A percentile compares a stretch with the other conserved stretches of the same genome.
Evolutionary conservation across 1,139 yeast species (phyloP).

Genomic region (Hemisphaericaspora lyxosophila): DNA sequence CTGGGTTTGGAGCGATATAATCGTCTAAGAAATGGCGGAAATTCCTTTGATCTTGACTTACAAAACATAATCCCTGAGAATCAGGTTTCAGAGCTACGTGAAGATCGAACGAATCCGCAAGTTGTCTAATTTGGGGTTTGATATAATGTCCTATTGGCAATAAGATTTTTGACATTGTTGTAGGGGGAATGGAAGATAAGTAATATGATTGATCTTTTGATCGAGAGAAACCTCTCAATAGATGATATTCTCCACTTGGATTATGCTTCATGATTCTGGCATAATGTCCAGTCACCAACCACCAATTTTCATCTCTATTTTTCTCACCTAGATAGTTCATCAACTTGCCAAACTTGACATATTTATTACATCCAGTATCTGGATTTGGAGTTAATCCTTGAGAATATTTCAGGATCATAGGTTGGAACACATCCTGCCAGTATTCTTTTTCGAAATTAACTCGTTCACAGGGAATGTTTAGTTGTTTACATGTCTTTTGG

Average conservation of each 20-base stretch:
- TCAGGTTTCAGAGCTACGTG: conserved; percentile 80
- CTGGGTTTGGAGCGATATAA: conserved; percentile 70
- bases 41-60: conserved; percentile 66
- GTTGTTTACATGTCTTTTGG: conserved; percentile 54
- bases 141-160: conserved; percentile 79
- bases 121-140: conserved; percentile 69
- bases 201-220: conserved; percentile 91
- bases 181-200: conserved; percentile 61
- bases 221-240: conserved; percentile 59
- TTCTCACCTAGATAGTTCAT: conserved; percentile 49
- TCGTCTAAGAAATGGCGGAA: conserved; percentile 77
- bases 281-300: conserved; percentile 96
- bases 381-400: conserved; percentile 91
- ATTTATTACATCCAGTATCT: conserved; percentile 82
- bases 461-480: conserved; percentile 69
- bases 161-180: conserved; percentile 49
- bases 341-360: conserved; percentile 83
- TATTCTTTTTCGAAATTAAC: conserved; percentile 87
- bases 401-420: conserved; percentile 76
- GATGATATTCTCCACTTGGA: conserved; percentile 34
- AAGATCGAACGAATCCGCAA: conserved; percentile 57
- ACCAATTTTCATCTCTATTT: conserved; percentile 46
- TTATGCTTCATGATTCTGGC: conserved; percentile 54
- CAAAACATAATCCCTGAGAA: conserved; percentile 94
- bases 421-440: conserved; percentile 89